Evolutionary conservation across 2,329 filamentous ascomycete species (phyloP).

Genomic region (Zopfia rhizophila): DNA sequence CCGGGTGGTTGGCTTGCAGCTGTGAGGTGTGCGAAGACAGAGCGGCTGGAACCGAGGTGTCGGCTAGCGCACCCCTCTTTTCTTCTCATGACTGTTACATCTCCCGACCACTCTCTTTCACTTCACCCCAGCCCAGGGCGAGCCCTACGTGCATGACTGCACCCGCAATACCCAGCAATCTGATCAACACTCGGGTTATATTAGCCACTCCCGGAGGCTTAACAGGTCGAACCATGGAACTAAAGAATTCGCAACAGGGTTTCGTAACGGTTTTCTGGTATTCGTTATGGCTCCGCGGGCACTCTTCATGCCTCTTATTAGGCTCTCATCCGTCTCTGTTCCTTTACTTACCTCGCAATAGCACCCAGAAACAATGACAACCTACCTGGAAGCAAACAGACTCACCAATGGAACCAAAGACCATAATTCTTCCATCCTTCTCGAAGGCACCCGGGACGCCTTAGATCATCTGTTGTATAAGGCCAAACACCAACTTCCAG

Average conservation of each 20-base stretch:
- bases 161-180: slow-evolving; percentile 11
- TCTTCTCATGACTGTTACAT: slow-evolving; percentile 1
- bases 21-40: neutral
- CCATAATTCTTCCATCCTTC: slow-evolving; percentile 37
- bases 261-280: slow-evolving; percentile 25
- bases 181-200: slow-evolving; percentile 18
- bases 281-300: slow-evolving; percentile 17
- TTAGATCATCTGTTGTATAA: slow-evolving; percentile 45
- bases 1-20: slow-evolving; percentile 18
- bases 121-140: slow-evolving; percentile 12
- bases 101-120: neutral
- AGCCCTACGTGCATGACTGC: slow-evolving; percentile 5
- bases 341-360: slow-evolving; percentile 3
- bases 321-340: slow-evolving; percentile 6
- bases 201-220: slow-evolving; percentile 14
- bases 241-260: slow-evolving; percentile 22
- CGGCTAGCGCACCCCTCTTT: slow-evolving; percentile 15
- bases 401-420: slow-evolving; percentile 20
- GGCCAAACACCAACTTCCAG: slow-evolving; percentile 46
- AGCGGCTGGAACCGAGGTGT: slow-evolving; percentile 7
- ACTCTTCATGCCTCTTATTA: too few species aligned
- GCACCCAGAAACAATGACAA: slow-evolving; percentile 32
- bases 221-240: slow-evolving; percentile 28
- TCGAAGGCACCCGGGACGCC: slow-evolving; percentile 45
- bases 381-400: slow-evolving; percentile 33